These are phyloP conservation scores for Scleromitrula shiraiana DNA, from an alignment of 2,329 filamentous ascomycete genomes.

Conservation along the genomic window DNA sequence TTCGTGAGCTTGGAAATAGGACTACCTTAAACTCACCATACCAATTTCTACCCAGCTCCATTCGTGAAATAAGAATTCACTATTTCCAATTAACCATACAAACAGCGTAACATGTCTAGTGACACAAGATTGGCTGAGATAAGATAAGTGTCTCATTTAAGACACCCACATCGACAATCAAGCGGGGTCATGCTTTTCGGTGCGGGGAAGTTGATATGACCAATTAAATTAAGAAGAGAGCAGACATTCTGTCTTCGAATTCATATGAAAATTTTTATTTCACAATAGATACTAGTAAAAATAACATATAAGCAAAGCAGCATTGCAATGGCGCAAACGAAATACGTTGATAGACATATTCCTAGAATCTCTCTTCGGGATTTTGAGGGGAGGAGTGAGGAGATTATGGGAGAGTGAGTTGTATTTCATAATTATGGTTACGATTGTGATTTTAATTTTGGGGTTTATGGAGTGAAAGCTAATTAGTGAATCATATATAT, in stretches of 20 bases:
- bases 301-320: too few species aligned
- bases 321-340: slow-evolving; percentile 12
- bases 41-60: too few species aligned
- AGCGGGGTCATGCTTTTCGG: neutral
- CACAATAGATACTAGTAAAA: too few species aligned
- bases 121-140: neutral
- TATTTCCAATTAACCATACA: too few species aligned
- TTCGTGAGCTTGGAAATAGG: too few species aligned
- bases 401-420: slow-evolving; percentile 45
- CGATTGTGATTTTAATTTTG: neutral
- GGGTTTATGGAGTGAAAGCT: neutral
- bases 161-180: neutral
- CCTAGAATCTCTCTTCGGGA: slow-evolving; percentile 44
- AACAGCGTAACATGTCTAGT: neutral
- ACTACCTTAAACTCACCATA: too few species aligned
- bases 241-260: too few species aligned
- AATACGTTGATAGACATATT: slow-evolving; percentile 22
- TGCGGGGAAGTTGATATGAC: slow-evolving; percentile 1
- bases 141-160: neutral
- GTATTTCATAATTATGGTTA: neutral
- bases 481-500: neutral
- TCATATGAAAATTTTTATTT: too few species aligned
- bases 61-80: too few species aligned
- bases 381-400: slow-evolving; percentile 44
- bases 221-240: neutral